Evolutionary conservation across 2,329 filamentous ascomycete genomes (phyloP).

Genomic region (Knufia petricola): DNA sequence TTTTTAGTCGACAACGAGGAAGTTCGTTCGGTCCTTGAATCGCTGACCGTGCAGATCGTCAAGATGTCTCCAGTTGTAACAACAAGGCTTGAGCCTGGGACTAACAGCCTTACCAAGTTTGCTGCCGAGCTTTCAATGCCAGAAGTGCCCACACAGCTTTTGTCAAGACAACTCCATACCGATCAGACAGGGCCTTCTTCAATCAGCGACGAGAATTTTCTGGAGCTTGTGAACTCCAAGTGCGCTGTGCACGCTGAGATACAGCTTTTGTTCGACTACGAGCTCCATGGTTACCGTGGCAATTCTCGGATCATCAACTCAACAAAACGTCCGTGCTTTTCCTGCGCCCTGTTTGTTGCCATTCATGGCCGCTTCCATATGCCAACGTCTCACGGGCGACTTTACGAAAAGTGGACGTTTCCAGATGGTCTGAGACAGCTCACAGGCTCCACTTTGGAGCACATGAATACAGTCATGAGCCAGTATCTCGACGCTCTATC

Average conservation of each 20-base stretch:
- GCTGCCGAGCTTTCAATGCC: background rate
- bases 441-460: background rate
- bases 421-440: background rate
- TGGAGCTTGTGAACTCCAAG: background rate
- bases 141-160: background rate
- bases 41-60: slow-evolving; percentile 1
- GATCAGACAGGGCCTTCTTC: background rate
- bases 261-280: slow-evolving; percentile 14
- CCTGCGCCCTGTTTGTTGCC: slow-evolving; percentile 12
- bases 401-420: slow-evolving; percentile 14
- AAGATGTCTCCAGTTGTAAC: background rate
- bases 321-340: slow-evolving; percentile 14
- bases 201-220: background rate
- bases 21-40: background rate
- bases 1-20: background rate
- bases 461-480: background rate
- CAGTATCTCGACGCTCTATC: background rate
- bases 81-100: background rate
- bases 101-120: background rate
- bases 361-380: slow-evolving; percentile 13
- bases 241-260: slow-evolving; percentile 13
- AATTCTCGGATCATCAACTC: slow-evolving; percentile 12
- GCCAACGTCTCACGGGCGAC: slow-evolving; percentile 11
- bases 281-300: background rate
- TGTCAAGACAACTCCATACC: background rate